phyloP scores from a whole-genome alignment of 192 early-diverging fungal species.

The Linnemannia hyalina region DNA sequence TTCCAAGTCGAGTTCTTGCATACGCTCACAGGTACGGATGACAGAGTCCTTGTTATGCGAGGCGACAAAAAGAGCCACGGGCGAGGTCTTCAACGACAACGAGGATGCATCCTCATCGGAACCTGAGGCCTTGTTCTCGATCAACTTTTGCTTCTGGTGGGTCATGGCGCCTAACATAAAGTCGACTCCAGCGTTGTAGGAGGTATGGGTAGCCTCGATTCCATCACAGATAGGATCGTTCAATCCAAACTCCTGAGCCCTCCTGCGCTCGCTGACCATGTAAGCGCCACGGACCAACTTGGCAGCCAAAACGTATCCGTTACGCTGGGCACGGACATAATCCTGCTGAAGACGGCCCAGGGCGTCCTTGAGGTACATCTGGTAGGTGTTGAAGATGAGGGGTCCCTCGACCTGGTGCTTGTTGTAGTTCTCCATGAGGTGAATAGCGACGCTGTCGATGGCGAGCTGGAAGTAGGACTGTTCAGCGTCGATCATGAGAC shows the following conservation, averaged over 20 bases:
- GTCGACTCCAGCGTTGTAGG: slow-evolving; percentile 84
- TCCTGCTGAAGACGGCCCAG: slow-evolving; percentile 74
- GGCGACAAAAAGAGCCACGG: slow-evolving; percentile 86
- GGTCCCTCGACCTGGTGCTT: slow-evolving; percentile 57
- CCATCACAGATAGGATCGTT: slow-evolving; percentile 85
- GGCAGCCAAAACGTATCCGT: slow-evolving; percentile 82
- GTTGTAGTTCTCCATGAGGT: slow-evolving; percentile 77
- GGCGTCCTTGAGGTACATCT: slow-evolving; percentile 91
- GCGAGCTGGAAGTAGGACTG: slow-evolving; percentile 94
- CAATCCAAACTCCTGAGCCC: slow-evolving; percentile 78
- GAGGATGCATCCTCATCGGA: not conserved
- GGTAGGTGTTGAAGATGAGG: slow-evolving; percentile 94
- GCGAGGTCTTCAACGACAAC: slow-evolving; percentile 49
- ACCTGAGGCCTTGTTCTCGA: not conserved
- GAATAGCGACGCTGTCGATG: slow-evolving; percentile 87
- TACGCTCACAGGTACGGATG: slow-evolving; percentile 66
- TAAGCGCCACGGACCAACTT: slow-evolving; percentile 94
- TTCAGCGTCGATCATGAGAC: slow-evolving; percentile 94
- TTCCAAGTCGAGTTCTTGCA: slow-evolving; percentile 72
- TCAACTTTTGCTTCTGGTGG: slow-evolving; percentile 45
- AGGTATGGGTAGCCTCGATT: slow-evolving; percentile 83
- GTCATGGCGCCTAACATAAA: slow-evolving; percentile 72
- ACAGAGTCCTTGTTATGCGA: slow-evolving; percentile 92
- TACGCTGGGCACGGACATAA: slow-evolving; percentile 72
- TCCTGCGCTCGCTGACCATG: slow-evolving; percentile 75